Conservation (phyloP, 2,329 filamentous ascomycete species). For the Exophiala bonariae region DNA sequence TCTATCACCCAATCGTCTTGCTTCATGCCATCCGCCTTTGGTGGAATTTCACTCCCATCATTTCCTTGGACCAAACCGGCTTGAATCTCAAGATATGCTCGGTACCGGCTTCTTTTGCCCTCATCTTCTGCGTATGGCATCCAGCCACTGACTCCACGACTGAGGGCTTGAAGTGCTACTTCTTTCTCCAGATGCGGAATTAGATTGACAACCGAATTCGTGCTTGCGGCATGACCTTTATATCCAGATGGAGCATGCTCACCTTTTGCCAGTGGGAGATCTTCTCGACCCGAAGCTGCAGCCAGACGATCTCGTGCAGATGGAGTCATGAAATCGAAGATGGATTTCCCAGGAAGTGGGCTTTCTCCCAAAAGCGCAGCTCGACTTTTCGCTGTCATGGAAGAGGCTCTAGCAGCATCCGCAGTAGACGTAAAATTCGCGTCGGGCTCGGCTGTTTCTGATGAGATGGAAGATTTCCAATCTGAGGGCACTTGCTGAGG, state of each 20-base stretch:
- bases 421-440: constrained; percentile 45
- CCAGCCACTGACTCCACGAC: constrained; percentile 65
- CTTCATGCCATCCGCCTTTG: constrained; percentile 50
- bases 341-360: constrained; percentile 82
- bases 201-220: constrained; percentile 42
- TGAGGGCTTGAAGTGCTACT: constrained; percentile 67
- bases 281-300: constrained; percentile 69
- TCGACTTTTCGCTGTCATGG: constrained; percentile 72
- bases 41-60: constrained; percentile 54
- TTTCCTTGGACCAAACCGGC: constrained; percentile 54
- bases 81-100: constrained; percentile 74
- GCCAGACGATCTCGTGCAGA: constrained; percentile 75
- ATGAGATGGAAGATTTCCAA: constrained; percentile 66
- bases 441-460: constrained; percentile 31
- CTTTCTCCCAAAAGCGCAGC: constrained; percentile 80
- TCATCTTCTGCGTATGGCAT: constrained; percentile 85
- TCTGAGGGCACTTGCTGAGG: constrained; percentile 49
- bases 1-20: constrained; percentile 79
- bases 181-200: constrained; percentile 64
- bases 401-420: constrained; percentile 69
- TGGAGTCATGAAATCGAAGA: constrained; percentile 88
- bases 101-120: constrained; percentile 76
- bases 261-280: constrained; percentile 75
- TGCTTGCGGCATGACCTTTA: constrained; percentile 60
- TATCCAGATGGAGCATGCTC: constrained; percentile 69